phyloP scores from a whole-genome alignment of 1,284 basidiomycete species.

The Volvariella surrecta region DNA sequence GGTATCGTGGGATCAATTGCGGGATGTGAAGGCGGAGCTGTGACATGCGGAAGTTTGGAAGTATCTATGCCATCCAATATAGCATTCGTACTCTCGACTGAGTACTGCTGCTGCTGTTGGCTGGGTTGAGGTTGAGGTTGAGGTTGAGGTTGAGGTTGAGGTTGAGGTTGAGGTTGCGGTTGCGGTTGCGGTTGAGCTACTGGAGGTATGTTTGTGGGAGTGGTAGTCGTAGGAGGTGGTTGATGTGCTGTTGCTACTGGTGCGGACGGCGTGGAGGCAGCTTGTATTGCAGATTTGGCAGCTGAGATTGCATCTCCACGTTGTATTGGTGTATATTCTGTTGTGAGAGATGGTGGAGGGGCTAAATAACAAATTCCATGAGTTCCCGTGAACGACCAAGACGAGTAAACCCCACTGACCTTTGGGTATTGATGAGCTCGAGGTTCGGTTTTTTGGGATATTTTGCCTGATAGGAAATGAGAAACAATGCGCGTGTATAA shows the following conservation, averaged over 20 bases:
- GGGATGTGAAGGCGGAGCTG: slow-evolving; percentile 69
- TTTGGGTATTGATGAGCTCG: slow-evolving; percentile 17
- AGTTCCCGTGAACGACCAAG: no score
- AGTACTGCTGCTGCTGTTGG: slow-evolving; percentile 1
- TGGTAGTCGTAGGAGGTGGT: slow-evolving; percentile 7
- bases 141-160: slow-evolving; percentile 9
- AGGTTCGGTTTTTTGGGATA: neutral
- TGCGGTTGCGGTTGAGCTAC: slow-evolving; percentile 9
- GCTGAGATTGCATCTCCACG: slow-evolving; percentile 34
- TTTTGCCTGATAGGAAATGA: neutral
- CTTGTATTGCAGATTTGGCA: slow-evolving; percentile 14
- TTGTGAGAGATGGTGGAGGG: slow-evolving; percentile 64
- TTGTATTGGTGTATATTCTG: slow-evolving; percentile 85
- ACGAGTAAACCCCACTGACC: no score
- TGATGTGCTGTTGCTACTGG: slow-evolving; percentile 11
- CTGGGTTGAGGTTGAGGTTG: slow-evolving; percentile 12
- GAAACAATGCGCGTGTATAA: slow-evolving; percentile 21
- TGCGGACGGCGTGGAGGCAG: slow-evolving; percentile 14
- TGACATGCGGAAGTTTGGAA: slow-evolving; percentile 50
- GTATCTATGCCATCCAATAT: slow-evolving; percentile 51
- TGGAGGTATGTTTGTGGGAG: slow-evolving; percentile 6
- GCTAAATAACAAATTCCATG: no score
- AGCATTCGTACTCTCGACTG: slow-evolving; percentile 2
- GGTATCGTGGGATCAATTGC: slow-evolving; percentile 60
- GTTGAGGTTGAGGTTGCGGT: slow-evolving; percentile 12